Evolutionary conservation across 2,329 filamentous ascomycete genomes (phyloP).

Genomic region (Aspergillus uvarum): DNA sequence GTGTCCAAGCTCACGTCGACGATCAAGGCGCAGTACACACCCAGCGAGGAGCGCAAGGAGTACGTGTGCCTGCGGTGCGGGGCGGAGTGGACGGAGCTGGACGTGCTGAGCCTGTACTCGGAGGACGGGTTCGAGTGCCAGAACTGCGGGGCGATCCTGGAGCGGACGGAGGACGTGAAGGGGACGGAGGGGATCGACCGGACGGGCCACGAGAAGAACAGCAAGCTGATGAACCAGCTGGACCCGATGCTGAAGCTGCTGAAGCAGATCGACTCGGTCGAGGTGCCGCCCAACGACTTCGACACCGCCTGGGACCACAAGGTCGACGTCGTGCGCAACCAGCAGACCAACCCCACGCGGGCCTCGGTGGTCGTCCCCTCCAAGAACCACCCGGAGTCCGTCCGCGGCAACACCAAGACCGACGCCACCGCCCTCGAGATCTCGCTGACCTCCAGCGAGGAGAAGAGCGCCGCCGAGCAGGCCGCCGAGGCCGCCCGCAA

Average conservation of each 20-base stretch:
- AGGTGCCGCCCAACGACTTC: conserved; percentile 51
- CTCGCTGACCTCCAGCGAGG: conserved; percentile 49
- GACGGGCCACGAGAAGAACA: conserved; percentile 52
- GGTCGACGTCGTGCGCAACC: conserved; percentile 46
- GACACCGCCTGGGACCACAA: conserved; percentile 51
- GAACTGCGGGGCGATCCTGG: conserved; percentile 61
- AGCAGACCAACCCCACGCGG: conserved; percentile 43
- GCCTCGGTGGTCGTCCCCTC: conserved; percentile 42
- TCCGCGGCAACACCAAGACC: conserved; percentile 45
- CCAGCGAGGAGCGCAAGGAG: conserved; percentile 84
- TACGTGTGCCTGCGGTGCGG: conserved; percentile 81
- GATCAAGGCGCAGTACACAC: conserved; percentile 79
- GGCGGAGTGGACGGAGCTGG: conserved; percentile 83
- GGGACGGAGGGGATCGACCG: conserved; percentile 44
- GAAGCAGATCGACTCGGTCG: conserved; percentile 49
- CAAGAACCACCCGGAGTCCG: conserved; percentile 37
- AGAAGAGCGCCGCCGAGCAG: conserved; percentile 51
- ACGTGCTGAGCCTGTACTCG: conserved; percentile 75
- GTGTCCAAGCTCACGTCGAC: conserved; percentile 84
- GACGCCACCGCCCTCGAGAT: conserved; percentile 48
- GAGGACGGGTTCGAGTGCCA: conserved; percentile 76
- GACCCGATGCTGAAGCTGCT: conserved; percentile 48
- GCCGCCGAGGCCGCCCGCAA: conserved; percentile 50
- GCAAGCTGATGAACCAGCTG: conserved; percentile 50
- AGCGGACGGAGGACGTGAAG: conserved; percentile 47